phyloP scores from a whole-genome alignment of 345 rosid genomes.

The Salix udensis region DNA sequence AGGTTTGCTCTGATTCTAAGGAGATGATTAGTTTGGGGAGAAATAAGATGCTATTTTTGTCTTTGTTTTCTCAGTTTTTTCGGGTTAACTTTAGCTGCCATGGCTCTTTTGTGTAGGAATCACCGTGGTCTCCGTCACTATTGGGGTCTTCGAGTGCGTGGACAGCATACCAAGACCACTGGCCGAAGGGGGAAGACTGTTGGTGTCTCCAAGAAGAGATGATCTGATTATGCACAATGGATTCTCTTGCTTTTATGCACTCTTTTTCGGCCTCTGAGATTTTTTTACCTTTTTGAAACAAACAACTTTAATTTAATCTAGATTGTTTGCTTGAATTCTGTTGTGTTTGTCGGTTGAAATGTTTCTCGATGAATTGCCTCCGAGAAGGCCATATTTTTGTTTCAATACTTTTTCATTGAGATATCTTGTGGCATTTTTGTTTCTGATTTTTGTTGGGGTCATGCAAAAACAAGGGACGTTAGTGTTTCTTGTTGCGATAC shows the following conservation, averaged over 20 bases:
- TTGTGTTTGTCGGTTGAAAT: neutral
- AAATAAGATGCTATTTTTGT: neutral
- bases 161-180: constrained; percentile 98
- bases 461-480: neutral
- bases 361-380: neutral
- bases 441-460: neutral
- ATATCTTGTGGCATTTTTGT: neutral
- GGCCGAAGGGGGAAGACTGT: constrained; percentile 98
- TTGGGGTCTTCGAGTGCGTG: constrained; percentile 98
- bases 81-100: neutral
- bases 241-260: neutral
- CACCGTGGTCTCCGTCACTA: constrained; percentile 98
- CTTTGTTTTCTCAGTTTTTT: neutral
- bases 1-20: constrained; percentile 8
- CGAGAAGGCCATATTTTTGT: neutral
- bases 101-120: constrained; percentile 42
- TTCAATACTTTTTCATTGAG: neutral
- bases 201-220: constrained; percentile 92
- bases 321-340: neutral
- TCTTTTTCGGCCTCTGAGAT: neutral
- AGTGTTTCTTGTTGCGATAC: neutral
- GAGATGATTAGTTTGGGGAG: neutral
- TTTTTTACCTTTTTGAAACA: neutral
- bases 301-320: neutral
- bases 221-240: neutral